A percentile compares a stretch with the other conserved stretches of the same genome.
phyloP scores from a whole-genome alignment of 495 filamentous ascomycete genomes.

The Penicillium flavigenum region DNA sequence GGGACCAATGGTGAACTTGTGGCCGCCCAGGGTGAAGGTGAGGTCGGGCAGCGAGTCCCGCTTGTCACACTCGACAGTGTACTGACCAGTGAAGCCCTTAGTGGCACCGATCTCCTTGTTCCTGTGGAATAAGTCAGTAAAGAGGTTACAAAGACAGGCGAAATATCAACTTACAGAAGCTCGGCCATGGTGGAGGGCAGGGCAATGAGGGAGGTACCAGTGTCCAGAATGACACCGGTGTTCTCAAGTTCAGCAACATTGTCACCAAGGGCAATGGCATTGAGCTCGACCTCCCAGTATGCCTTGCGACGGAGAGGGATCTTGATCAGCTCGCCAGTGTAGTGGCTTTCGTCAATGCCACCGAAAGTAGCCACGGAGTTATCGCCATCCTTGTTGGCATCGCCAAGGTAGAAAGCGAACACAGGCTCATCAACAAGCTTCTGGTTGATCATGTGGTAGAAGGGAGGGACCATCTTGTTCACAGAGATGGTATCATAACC shows the following conservation, averaged over 20 bases:
- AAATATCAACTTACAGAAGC: conserved; percentile 62
- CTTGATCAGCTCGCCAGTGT: conserved; percentile 84
- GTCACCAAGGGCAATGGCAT: conserved; percentile 84
- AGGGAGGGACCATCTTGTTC: conserved; percentile 89
- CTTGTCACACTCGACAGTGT: conserved; percentile 84
- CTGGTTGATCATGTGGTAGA: conserved; percentile 94
- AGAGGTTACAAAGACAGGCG: not conserved
- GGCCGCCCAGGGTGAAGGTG: conserved; percentile 79
- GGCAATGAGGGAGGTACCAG: conserved; percentile 96
- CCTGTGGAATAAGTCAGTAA: conserved; percentile 36
- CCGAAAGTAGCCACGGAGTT: conserved; percentile 90
- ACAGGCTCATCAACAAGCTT: conserved; percentile 85
- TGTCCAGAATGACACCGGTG: conserved; percentile 97
- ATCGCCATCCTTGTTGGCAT: conserved; percentile 68
- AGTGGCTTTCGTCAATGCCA: conserved; percentile 83
- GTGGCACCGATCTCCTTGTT: conserved; percentile 98
- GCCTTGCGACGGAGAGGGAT: conserved; percentile 96
- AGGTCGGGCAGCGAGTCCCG: conserved; percentile 82
- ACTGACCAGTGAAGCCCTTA: conserved; percentile 95
- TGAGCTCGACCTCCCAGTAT: conserved; percentile 99
- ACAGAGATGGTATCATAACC: conserved; percentile 95
- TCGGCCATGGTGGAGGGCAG: conserved; percentile 90
- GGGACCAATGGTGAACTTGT: conserved; percentile 86
- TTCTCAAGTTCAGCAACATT: conserved; percentile 81
- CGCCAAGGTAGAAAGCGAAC: conserved; percentile 93